Evolutionary conservation across 2,329 filamentous ascomycete genomes (phyloP).

Genomic region (Nothophaeocryptopus gaeumannii): DNA sequence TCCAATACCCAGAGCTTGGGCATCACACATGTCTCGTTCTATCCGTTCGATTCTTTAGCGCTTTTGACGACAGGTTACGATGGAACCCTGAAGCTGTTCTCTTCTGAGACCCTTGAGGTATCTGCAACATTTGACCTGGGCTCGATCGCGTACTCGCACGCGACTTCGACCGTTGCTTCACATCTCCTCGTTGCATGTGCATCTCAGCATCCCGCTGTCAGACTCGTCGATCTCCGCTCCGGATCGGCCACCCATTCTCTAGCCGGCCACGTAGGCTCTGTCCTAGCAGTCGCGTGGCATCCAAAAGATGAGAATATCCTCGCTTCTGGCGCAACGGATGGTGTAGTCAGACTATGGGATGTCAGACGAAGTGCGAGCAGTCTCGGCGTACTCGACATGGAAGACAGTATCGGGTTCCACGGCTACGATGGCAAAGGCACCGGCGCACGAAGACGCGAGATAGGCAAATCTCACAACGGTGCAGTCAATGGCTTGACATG

Average conservation of each 20-base stretch:
- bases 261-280: conserved; percentile 50
- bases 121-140: conserved; percentile 68
- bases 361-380: conserved; percentile 73
- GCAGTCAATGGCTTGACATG: conserved; percentile 82
- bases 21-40: conserved; percentile 74
- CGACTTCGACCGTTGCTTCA: conserved; percentile 68
- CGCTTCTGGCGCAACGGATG: conserved; percentile 80
- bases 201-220: conserved; percentile 78
- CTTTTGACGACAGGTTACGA: conserved; percentile 79
- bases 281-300: conserved; percentile 72
- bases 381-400: conserved; percentile 75
- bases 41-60: conserved; percentile 71
- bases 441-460: conserved; percentile 41
- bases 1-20: conserved; percentile 61
- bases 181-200: conserved; percentile 82
- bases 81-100: conserved; percentile 72
- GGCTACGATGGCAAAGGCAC: conserved; percentile 45
- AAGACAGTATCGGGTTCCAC: conserved; percentile 71
- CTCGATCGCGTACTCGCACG: conserved; percentile 71
- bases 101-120: conserved; percentile 58
- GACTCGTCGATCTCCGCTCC: conserved; percentile 81
- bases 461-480: conserved; percentile 66
- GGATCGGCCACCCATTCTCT: conserved; percentile 62
- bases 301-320: conserved; percentile 75
- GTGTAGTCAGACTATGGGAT: conserved; percentile 82